Base-by-base conservation (phyloP, 805 yeast species). In the Kodamaea sagamina region DNA sequence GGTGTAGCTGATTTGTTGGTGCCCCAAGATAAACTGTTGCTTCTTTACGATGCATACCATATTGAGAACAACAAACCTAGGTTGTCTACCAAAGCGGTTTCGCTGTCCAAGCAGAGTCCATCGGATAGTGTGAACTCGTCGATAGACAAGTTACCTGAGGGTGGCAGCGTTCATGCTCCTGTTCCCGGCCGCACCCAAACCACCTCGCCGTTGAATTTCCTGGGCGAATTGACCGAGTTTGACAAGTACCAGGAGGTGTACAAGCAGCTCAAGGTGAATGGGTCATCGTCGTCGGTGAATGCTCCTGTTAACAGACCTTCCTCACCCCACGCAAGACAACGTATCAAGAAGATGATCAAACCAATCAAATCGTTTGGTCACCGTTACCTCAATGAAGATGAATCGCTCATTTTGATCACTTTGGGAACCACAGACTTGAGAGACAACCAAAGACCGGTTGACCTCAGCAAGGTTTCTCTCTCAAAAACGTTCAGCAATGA, bases 331-430 rank as follows among this genome's bases (percentile, higher is more conserved):
- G 21, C 22, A 18, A 36, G 45, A 17, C 34, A 24, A 7, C 41
- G 41, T 22, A 58, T 47, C 36, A 55, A 55, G 44, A 46, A 55
- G 8, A 48, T 34, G 44, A 41, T 41, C 43, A 66, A 78, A 41
- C 84, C 89, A 2, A 78, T 87, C 42, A 89, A 86, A 60, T 84
- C 95, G 0, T 84, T 89, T 65, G 97, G 97, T 27, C 96, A 89
- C 59, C 71, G 84, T 29, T 87, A 79, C 58, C 72, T 90, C 49
- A 73, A 75, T 38, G 64, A 68, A 6, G 74, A 75, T 41, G 90
- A 88, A 55, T 77, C 87, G 2, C 65, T 90, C 53, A 71, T 90
- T n/a, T 67, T 90, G 46, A 77, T 90, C 26, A 88, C 96, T 1
- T 69, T 90, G 43, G 98, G 98, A 1, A 81, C 95, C 0, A 84